phyloP scores from a whole-genome alignment of 176 grass and related monocot genomes.

The Musa troglodytarum region DNA sequence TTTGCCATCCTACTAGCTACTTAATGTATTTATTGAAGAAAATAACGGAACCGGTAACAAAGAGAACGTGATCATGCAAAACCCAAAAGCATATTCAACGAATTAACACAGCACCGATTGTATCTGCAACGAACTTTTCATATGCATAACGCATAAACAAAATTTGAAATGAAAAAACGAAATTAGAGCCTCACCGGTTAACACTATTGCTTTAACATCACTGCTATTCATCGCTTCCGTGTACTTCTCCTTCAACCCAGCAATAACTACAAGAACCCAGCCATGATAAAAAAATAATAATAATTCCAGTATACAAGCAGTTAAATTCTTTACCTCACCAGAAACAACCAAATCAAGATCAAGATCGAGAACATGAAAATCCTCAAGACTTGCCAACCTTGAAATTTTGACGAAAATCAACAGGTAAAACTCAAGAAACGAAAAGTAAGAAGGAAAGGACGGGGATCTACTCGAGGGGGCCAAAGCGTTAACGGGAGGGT shows the following conservation, averaged over 20 bases:
- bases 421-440: neutral
- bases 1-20: neutral
- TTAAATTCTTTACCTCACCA: neutral
- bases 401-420: neutral
- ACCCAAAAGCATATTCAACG: neutral
- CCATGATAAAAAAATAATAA: conserved; percentile 7
- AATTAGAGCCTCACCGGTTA: conserved; percentile 48
- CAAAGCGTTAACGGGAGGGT: conserved; percentile 88
- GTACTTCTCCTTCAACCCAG: conserved; percentile 78
- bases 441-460: neutral
- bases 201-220: conserved; percentile 88
- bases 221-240: conserved; percentile 43
- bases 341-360: neutral
- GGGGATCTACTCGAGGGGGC: conserved; percentile 46
- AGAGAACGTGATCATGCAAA: neutral
- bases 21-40: neutral
- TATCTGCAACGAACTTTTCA: neutral
- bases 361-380: neutral
- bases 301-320: neutral
- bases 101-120: neutral
- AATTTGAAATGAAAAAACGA: neutral
- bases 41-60: neutral
- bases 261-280: conserved; percentile 41
- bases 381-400: neutral
- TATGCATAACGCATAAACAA: neutral